phyloP scores from a whole-genome alignment of 345 rosid species.

The Gossypioides kirkii region DNA sequence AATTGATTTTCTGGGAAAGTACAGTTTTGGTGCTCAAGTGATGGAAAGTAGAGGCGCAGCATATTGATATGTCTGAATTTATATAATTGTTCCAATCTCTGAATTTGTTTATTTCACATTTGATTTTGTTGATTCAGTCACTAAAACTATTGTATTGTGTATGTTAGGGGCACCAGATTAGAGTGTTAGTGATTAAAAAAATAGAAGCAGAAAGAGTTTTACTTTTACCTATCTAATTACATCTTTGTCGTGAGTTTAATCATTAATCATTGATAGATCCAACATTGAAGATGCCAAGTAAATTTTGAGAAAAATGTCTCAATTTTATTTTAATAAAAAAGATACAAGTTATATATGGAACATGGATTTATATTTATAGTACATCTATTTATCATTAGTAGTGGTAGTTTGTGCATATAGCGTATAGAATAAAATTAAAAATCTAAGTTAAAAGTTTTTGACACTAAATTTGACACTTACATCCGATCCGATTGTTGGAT shows the following conservation, averaged over 20 bases:
- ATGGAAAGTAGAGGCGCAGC: no score
- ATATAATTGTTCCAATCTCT: neutral
- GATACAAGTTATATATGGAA: no score
- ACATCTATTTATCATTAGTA: no score
- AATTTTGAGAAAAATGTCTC: neutral
- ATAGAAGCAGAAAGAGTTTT: neutral
- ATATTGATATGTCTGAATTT: neutral
- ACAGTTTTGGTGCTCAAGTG: no score
- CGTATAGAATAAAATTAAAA: no score
- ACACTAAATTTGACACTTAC: no score
- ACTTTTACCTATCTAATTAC: neutral
- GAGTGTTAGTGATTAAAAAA: neutral
- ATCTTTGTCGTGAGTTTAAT: neutral
- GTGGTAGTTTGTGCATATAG: no score
- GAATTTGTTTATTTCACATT: neutral
- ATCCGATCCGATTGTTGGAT: no score
- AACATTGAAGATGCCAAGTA: neutral
- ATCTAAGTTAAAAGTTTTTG: no score
- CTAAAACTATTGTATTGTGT: neutral
- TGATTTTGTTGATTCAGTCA: neutral
- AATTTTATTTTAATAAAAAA: no score
- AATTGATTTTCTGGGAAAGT: no score
- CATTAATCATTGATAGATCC: neutral
- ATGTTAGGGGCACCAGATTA: neutral
- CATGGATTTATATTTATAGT: no score